Conservation (phyloP, 2,329 filamentous ascomycete genomes). For the Diaporthe sp. region DNA sequence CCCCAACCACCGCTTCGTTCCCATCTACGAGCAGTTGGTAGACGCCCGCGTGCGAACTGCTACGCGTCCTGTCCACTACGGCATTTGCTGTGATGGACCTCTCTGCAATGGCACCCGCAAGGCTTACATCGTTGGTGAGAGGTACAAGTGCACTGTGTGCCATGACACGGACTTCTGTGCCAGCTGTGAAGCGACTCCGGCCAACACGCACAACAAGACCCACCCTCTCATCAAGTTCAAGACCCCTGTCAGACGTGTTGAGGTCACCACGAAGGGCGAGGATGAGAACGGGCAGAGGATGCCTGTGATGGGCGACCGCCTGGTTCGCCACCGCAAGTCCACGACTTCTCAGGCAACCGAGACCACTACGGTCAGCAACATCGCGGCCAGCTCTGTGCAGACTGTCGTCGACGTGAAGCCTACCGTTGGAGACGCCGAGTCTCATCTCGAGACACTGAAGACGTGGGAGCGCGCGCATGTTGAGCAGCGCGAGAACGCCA, state of each 20-base stretch:
- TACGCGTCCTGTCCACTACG: conserved; percentile 74
- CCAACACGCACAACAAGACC: conserved; percentile 91
- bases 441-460: conserved; percentile 38
- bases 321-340: conserved; percentile 44
- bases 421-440: conserved; percentile 51
- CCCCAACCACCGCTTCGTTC: conserved; percentile 87
- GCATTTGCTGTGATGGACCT: conserved; percentile 95
- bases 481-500: neutral
- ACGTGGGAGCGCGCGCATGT: neutral
- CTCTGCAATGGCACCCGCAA: conserved; percentile 75
- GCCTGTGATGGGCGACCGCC: conserved; percentile 79
- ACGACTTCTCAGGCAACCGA: conserved; percentile 66
- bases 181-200: conserved; percentile 89
- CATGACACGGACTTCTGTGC: conserved; percentile 96
- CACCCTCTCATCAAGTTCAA: conserved; percentile 98
- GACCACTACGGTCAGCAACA: conserved; percentile 62
- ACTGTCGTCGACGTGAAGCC: conserved; percentile 82
- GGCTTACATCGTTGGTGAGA: conserved; percentile 85
- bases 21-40: conserved; percentile 78
- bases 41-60: conserved; percentile 54
- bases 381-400: conserved; percentile 69
- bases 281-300: conserved; percentile 75
- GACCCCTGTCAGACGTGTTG: conserved; percentile 89
- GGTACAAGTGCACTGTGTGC: conserved; percentile 98
- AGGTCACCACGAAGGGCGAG: conserved; percentile 86